Conservation (phyloP, 225 moss, liverwort and hornwort genomes). For the Polytrichum formosum region DNA sequence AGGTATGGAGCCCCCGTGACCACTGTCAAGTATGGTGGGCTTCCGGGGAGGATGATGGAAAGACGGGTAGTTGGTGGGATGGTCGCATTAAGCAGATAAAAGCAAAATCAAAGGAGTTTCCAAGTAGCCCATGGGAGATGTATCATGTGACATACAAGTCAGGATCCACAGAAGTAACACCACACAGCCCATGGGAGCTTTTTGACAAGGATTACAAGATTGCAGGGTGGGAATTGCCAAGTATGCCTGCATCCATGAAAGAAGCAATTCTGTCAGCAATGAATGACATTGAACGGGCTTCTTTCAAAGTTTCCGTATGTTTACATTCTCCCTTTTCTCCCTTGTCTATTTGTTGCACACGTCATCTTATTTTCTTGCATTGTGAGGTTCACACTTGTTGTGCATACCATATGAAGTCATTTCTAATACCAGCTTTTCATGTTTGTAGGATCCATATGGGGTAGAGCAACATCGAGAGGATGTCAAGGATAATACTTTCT, state of each 20-base stretch:
- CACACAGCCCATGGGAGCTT: constrained; percentile 64
- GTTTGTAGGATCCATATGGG: constrained; percentile 3
- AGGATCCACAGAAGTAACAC: constrained; percentile 24
- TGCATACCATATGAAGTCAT: too few species aligned
- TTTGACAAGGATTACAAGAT: constrained; percentile 38
- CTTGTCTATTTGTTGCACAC: too few species aligned
- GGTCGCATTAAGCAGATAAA: constrained; percentile 38
- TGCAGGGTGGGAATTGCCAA: constrained; percentile 42
- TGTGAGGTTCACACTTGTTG: too few species aligned
- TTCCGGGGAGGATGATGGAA: constrained; percentile 19
- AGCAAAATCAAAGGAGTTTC: constrained; percentile 40
- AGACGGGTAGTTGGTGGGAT: constrained; percentile 57
- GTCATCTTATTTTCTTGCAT: too few species aligned
- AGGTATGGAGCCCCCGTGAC: constrained; percentile 47
- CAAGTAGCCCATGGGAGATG: constrained; percentile 62
- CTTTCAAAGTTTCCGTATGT: constrained; percentile 5
- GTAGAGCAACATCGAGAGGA: constrained; percentile 10
- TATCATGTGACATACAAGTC: constrained; percentile 38
- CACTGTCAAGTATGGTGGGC: constrained; percentile 68
- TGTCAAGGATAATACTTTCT: background rate
- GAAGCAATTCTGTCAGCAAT: constrained; percentile 24
- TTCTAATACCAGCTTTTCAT: too few species aligned
- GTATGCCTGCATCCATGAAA: constrained; percentile 38
- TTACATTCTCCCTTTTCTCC: too few species aligned
- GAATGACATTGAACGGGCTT: constrained; percentile 27